Conservation (phyloP, 2,329 filamentous ascomycete species). For the Aciculosporium take region DNA sequence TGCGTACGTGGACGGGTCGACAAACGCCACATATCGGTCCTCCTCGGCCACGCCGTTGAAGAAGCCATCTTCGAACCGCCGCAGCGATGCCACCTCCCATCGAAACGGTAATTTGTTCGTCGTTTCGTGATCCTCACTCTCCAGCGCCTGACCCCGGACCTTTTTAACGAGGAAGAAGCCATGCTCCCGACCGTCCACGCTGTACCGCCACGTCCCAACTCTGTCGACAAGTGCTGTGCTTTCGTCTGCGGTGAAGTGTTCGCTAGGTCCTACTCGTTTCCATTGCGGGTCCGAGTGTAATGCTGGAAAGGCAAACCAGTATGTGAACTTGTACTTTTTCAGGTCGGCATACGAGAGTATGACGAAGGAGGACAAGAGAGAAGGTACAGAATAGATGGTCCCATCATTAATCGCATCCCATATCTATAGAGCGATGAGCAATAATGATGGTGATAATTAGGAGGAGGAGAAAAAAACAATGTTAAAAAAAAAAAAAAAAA, state of each 20-base stretch:
- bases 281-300: constrained; percentile 79
- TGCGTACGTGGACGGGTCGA: constrained; percentile 81
- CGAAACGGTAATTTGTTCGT: constrained; percentile 41
- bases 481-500: not conserved
- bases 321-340: constrained; percentile 96
- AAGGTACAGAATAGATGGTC: constrained; percentile 89
- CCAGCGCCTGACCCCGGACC: constrained; percentile 29
- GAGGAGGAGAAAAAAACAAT: no score
- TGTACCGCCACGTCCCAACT: constrained; percentile 78
- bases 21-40: constrained; percentile 74
- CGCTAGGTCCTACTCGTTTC: constrained; percentile 45
- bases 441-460: not conserved
- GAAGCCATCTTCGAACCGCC: constrained; percentile 73
- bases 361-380: constrained; percentile 75
- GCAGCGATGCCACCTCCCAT: constrained; percentile 67
- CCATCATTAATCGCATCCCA: constrained; percentile 97
- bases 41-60: constrained; percentile 58
- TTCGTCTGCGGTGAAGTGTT: constrained; percentile 50
- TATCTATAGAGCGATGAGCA: constrained; percentile 48
- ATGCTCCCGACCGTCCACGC: constrained; percentile 67
- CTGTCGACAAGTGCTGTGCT: constrained; percentile 66
- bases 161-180: constrained; percentile 95
- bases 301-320: constrained; percentile 94
- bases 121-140: constrained; percentile 36
- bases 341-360: constrained; percentile 88